A percentile compares a stretch with the other conserved stretches of the same genome.
These are phyloP conservation scores for Boletus rubescentipes DNA, from an alignment of 768 basidiomycete species.

Conservation along the genomic window DNA sequence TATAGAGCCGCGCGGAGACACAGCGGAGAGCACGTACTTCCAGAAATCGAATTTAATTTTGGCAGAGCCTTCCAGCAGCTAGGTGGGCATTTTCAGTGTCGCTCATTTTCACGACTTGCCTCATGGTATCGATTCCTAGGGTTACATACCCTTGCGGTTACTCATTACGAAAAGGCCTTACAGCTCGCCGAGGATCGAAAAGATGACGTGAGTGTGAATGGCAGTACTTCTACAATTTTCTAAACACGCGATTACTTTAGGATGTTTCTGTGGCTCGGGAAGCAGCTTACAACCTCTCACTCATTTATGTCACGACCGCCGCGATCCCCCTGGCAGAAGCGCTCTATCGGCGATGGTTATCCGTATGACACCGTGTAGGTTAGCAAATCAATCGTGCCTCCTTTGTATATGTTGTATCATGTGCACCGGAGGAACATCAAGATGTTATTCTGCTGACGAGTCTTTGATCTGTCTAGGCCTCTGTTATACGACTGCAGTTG, in stretches of 20 bases:
- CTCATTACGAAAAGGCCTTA: conserved; percentile 80
- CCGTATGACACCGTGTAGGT: conserved; percentile 44
- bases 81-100: neutral
- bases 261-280: conserved; percentile 12
- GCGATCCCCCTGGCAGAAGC: conserved; percentile 67
- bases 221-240: neutral
- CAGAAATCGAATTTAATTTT: conserved; percentile 93
- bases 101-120: neutral
- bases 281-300: conserved; percentile 57
- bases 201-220: neutral
- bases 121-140: conserved; percentile 43
- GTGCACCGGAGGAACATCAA: too few relatives aligned
- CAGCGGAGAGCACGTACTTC: conserved; percentile 39
- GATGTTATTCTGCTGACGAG: too few relatives aligned
- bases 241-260: neutral
- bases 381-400: too few relatives aligned
- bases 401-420: too few relatives aligned
- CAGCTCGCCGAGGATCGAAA: conserved; percentile 48
- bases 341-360: conserved; percentile 80
- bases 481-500: too few relatives aligned
- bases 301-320: conserved; percentile 80
- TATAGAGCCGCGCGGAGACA: conserved; percentile 68
- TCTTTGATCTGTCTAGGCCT: too few relatives aligned
- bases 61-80: conserved; percentile 70
- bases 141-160: conserved; percentile 74